Evolutionary conservation across 768 basidiomycete genomes (phyloP).

Genomic region (Termitomyces sp.): DNA sequence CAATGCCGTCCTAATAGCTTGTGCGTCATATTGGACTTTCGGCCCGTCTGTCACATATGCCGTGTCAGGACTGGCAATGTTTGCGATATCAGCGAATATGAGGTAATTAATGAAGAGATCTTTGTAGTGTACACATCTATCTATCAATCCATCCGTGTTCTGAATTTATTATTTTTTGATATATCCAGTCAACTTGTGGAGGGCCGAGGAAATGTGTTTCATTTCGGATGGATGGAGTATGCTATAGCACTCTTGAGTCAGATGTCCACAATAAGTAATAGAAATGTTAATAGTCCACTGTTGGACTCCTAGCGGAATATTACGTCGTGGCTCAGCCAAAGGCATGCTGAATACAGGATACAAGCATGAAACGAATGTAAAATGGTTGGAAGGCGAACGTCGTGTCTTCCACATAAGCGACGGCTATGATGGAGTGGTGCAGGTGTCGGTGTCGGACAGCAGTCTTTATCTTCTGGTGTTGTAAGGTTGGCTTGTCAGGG

Average conservation of each 20-base stretch:
- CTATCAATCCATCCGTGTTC: conserved; percentile 5
- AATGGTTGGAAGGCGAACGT: not conserved
- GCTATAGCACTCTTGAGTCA: conserved; percentile 11
- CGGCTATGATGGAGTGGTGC: not conserved
- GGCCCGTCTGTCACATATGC: conserved; percentile 78
- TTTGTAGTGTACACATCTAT: conserved; percentile 15
- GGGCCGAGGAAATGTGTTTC: not conserved
- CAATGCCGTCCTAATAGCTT: conserved; percentile 45
- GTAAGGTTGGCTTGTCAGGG: conserved; percentile 3
- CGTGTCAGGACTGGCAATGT: conserved; percentile 62
- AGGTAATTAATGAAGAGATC: conserved; percentile 38
- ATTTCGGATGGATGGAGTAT: conserved; percentile 6
- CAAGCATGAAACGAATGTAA: conserved; percentile 1
- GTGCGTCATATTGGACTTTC: conserved; percentile 86
- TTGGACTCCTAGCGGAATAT: not conserved
- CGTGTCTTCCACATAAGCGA: conserved; percentile 8
- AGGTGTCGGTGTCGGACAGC: not conserved
- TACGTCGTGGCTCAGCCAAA: not conserved
- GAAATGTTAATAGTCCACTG: conserved; percentile 5
- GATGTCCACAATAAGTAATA: conserved; percentile 11
- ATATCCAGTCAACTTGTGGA: not conserved
- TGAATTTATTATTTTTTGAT: not conserved
- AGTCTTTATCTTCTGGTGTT: not conserved
- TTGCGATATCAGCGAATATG: conserved; percentile 56
- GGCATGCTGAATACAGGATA: not conserved